Evolutionary conservation across 2,329 filamentous ascomycete genomes (phyloP).

Genomic region (Westerdykella aurantiaca): DNA sequence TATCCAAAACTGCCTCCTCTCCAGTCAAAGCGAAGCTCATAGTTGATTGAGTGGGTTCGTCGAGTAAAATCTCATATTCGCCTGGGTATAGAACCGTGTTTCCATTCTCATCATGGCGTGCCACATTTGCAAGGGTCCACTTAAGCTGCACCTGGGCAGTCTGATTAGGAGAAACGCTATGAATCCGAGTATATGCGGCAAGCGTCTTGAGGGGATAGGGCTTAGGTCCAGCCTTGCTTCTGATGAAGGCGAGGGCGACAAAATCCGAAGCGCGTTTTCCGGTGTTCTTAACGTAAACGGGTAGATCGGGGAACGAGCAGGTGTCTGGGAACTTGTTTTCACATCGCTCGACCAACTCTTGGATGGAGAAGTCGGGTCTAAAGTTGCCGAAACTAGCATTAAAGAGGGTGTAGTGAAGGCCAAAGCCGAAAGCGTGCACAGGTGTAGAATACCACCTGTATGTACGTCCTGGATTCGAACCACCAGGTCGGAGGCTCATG

Average conservation of each 20-base stretch:
- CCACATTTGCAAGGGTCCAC: constrained; percentile 47
- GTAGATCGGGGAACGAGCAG: constrained; percentile 40
- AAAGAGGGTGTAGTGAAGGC: constrained; percentile 57
- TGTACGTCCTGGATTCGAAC: constrained; percentile 48
- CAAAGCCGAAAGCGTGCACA: constrained; percentile 51
- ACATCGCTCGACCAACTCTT: constrained; percentile 27
- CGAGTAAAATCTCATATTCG: constrained; percentile 37
- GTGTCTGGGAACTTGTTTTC: constrained; percentile 37
- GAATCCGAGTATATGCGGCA: constrained; percentile 46
- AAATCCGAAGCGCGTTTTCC: constrained; percentile 48
- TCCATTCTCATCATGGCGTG: constrained; percentile 47
- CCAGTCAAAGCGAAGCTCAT: constrained; percentile 23
- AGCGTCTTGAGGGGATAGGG: constrained; percentile 52
- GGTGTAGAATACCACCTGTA: constrained; percentile 55
- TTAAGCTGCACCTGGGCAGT: constrained; percentile 35
- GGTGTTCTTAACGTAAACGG: constrained; percentile 45
- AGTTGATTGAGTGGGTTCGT: constrained; percentile 13
- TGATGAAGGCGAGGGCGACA: constrained; percentile 48
- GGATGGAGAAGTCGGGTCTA: constrained; percentile 13
- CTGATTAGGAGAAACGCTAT: constrained; percentile 35
- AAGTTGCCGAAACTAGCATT: constrained; percentile 15
- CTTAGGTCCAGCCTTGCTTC: constrained; percentile 44
- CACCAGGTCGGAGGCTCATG: constrained; percentile 50
- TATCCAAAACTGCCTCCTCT: constrained; percentile 15
- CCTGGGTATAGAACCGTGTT: constrained; percentile 52